Percentiles rank a stretch among this genome's conserved stretches.
Conservation (phyloP, 1,139 yeast genomes). For the Lodderomyces parapsilosis region DNA sequence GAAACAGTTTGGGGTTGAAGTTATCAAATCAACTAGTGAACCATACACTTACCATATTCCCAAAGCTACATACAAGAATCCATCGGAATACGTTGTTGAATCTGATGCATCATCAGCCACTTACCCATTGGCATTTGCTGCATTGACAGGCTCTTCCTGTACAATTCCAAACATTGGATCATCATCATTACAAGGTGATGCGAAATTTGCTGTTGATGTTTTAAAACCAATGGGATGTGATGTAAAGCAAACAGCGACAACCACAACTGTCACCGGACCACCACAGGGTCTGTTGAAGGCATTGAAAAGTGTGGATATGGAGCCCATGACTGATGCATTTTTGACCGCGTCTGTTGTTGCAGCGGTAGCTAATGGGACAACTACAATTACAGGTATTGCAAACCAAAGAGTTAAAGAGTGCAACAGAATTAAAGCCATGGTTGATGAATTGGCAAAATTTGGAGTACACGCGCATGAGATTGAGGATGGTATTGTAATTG, state of each 20-base stretch:
- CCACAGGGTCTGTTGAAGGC: constrained; percentile 66
- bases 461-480: constrained; percentile 84
- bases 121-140: constrained; percentile 96
- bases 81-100: constrained; percentile 82
- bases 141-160: constrained; percentile 91
- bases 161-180: constrained; percentile 95
- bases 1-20: constrained; percentile 83
- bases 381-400: constrained; percentile 92
- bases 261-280: constrained; percentile 94
- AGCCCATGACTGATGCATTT: constrained; percentile 99
- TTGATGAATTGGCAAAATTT: constrained; percentile 79
- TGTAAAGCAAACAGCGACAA: constrained; percentile 76
- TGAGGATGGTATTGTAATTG: constrained; percentile 88
- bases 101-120: constrained; percentile 99
- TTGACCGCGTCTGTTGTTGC: constrained; percentile 96
- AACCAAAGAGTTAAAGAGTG: constrained; percentile 98
- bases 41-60: constrained; percentile 89
- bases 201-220: constrained; percentile 92
- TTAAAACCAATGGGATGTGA: constrained; percentile 92
- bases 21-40: constrained; percentile 68
- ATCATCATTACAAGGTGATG: constrained; percentile 93
- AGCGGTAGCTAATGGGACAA: constrained; percentile 72
- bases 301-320: constrained; percentile 85
- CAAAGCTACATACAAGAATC: constrained; percentile 74
- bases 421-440: constrained; percentile 95